Conservation (phyloP, 2,329 filamentous ascomycete genomes). For the Fusarium buxicola region DNA sequence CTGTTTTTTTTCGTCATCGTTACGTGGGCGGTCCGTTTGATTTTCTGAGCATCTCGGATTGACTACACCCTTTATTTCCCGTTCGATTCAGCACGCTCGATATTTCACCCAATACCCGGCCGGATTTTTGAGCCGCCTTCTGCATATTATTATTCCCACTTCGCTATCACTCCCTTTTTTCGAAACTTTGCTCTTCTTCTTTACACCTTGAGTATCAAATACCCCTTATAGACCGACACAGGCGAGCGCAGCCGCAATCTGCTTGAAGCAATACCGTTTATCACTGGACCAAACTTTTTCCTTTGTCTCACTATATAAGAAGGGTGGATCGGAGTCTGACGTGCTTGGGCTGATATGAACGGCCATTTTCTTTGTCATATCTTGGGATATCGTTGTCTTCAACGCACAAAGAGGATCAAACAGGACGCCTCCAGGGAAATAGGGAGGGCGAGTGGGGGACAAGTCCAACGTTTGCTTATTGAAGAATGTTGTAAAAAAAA, state of each 20-base stretch:
- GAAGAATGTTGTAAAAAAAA: constrained; percentile 41
- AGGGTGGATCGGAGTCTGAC: constrained; percentile 42
- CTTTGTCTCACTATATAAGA: constrained; percentile 48
- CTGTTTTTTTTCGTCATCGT: constrained; percentile 32
- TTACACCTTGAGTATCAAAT: constrained; percentile 51
- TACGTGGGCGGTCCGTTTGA: constrained; percentile 40
- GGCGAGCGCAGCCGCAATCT: constrained; percentile 46
- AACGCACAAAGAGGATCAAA: constrained; percentile 37
- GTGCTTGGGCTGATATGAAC: constrained; percentile 43
- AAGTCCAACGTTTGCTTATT: constrained; percentile 34
- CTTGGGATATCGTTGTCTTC: constrained; percentile 24
- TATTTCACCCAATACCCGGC: constrained; percentile 47
- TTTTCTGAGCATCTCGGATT: constrained; percentile 42
- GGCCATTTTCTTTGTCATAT: constrained; percentile 36
- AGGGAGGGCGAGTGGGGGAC: constrained; percentile 10
- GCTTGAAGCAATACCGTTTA: constrained; percentile 47
- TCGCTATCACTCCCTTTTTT: constrained; percentile 38
- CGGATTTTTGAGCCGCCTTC: constrained; percentile 34
- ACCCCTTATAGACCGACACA: constrained; percentile 54
- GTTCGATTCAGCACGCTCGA: constrained; percentile 44
- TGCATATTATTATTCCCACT: constrained; percentile 41
- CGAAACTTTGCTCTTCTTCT: constrained; percentile 40
- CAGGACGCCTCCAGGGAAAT: constrained; percentile 28
- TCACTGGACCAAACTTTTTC: constrained; percentile 47
- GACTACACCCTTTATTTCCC: constrained; percentile 46